phyloP scores from a whole-genome alignment of 148 eudicot species.

The Camellia sinensis region DNA sequence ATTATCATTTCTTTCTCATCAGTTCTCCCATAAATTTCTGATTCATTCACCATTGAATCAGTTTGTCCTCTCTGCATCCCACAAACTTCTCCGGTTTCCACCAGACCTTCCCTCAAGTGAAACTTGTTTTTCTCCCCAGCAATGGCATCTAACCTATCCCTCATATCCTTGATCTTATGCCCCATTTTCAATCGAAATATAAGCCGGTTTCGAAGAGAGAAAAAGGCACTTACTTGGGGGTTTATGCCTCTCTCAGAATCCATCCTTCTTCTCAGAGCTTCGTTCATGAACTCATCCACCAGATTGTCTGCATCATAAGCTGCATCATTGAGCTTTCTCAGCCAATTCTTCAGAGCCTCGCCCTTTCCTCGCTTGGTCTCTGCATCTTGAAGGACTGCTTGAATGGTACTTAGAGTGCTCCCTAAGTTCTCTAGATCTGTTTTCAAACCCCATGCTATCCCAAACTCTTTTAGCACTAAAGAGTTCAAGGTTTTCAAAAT shows the following conservation, averaged over 20 bases:
- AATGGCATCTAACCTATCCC: neutral
- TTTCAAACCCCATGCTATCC: neutral
- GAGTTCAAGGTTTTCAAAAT: neutral
- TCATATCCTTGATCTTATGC: neutral
- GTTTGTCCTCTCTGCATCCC: neutral
- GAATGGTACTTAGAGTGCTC: neutral
- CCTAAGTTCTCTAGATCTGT: neutral
- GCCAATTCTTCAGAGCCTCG: slow-evolving; percentile 15
- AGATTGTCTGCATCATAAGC: neutral
- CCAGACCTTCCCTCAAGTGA: neutral
- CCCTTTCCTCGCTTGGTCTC: slow-evolving; percentile 8
- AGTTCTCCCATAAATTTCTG: slow-evolving; percentile 10
- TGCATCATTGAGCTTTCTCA: neutral
- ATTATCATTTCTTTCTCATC: slow-evolving; percentile 1
- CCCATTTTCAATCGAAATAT: neutral
- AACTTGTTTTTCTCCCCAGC: neutral
- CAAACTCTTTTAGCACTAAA: neutral
- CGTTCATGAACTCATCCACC: neutral
- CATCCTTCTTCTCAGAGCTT: neutral
- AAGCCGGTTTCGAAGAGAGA: neutral
- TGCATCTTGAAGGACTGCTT: slow-evolving; percentile 18
- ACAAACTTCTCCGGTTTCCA: neutral
- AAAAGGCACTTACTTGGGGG: neutral
- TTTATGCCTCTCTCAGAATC: neutral
- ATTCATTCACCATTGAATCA: neutral